phyloP scores from a whole-genome alignment of 2,329 filamentous ascomycete genomes.

The Fonsecaea pedrosoi region DNA sequence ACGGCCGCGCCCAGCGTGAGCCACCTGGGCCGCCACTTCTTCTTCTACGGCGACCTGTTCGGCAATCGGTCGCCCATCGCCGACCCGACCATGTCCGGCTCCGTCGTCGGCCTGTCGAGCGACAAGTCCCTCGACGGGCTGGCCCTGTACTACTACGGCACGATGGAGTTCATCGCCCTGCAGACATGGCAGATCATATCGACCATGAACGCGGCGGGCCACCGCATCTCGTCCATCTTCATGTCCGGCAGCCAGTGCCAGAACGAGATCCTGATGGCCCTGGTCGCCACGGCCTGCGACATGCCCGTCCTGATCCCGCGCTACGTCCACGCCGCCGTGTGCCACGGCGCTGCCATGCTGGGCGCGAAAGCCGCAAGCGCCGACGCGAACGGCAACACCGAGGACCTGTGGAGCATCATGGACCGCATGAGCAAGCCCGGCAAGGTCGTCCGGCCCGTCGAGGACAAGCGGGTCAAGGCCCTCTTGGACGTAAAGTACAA shows the following conservation, averaged over 20 bases:
- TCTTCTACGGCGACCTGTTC: slow-evolving; percentile 98
- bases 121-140: slow-evolving; percentile 88
- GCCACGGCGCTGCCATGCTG: slow-evolving; percentile 97
- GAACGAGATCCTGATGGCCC: slow-evolving; percentile 87
- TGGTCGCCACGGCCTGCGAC: slow-evolving; percentile 86
- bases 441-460: slow-evolving; percentile 77
- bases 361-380: slow-evolving; percentile 95
- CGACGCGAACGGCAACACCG: slow-evolving; percentile 75
- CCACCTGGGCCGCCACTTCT: slow-evolving; percentile 89
- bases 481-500: slow-evolving; percentile 88
- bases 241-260: slow-evolving; percentile 99
- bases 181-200: slow-evolving; percentile 96
- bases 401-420: slow-evolving; percentile 96
- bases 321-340: slow-evolving; percentile 94
- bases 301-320: slow-evolving; percentile 93
- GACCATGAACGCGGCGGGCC: slow-evolving; percentile 88
- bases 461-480: slow-evolving; percentile 74
- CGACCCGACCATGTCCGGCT: slow-evolving; percentile 89
- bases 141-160: slow-evolving; percentile 90
- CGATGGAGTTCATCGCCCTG: slow-evolving; percentile 97
- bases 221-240: slow-evolving; percentile 90
- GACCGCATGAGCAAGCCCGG: slow-evolving; percentile 95
- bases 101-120: slow-evolving; percentile 82
- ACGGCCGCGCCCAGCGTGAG: slow-evolving; percentile 75
- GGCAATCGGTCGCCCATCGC: slow-evolving; percentile 95